Evolutionary conservation across 441 rosid genomes (phyloP).

Genomic region (Viola pubescens): DNA sequence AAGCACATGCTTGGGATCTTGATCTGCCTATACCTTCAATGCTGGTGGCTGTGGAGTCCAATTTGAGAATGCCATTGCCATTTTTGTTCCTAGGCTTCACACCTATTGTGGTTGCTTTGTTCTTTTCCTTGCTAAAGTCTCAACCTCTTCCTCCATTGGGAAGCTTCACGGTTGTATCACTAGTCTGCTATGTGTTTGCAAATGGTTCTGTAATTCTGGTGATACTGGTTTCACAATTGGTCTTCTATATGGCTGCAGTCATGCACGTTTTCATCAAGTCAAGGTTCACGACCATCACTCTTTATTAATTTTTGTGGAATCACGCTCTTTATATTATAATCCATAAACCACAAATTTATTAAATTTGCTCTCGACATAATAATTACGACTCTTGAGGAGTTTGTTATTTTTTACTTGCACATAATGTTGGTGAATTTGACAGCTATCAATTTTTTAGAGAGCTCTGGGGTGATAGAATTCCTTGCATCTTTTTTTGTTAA

Average conservation of each 20-base stretch:
- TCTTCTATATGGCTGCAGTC: slow-evolving; percentile 64
- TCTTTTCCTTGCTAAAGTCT: slow-evolving; percentile 55
- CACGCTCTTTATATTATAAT: too few species aligned
- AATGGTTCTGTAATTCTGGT: slow-evolving; percentile 60
- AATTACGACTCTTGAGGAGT: too few species aligned
- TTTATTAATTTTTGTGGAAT: too few species aligned
- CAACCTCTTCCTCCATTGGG: slow-evolving; percentile 66
- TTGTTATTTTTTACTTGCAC: too few species aligned
- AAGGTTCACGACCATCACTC: slow-evolving; percentile 33
- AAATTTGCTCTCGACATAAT: too few species aligned
- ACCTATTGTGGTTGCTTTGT: slow-evolving; percentile 55
- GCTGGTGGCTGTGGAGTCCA: slow-evolving; percentile 66
- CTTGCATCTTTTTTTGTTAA: too few species aligned
- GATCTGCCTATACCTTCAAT: slow-evolving; percentile 64
- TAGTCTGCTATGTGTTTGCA: slow-evolving; percentile 68
- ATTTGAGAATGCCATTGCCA: slow-evolving; percentile 73
- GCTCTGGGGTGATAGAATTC: too few species aligned
- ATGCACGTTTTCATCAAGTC: slow-evolving; percentile 55
- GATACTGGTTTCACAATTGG: slow-evolving; percentile 51
- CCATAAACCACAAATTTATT: too few species aligned
- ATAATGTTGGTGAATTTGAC: too few species aligned
- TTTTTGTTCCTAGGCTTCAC: slow-evolving; percentile 45
- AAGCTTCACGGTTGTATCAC: slow-evolving; percentile 53
- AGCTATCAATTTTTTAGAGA: too few species aligned
- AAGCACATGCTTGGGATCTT: slow-evolving; percentile 67